Conservation (phyloP, 108 stramenopile genomes). For the Fragilaria crotonensis region DNA sequence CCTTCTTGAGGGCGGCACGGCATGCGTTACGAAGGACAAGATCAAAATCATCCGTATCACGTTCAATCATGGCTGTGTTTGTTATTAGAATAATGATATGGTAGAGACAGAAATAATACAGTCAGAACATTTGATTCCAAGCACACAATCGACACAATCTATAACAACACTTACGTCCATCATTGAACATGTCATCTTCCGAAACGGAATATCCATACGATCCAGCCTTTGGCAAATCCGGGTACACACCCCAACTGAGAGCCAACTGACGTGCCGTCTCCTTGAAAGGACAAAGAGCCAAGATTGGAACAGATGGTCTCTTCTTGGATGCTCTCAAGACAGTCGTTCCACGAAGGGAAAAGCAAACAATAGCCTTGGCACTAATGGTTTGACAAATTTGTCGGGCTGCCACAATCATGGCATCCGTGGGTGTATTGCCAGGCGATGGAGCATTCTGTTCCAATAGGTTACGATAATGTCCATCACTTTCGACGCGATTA, state of each 20-base stretch:
- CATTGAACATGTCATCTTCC: conserved; percentile 56
- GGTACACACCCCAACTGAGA: conserved; percentile 91
- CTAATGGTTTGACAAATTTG: conserved; percentile 64
- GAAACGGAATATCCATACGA: conserved; percentile 64
- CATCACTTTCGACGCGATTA: conserved; percentile 84
- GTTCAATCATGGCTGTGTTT: conserved; percentile 34
- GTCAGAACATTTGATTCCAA: background rate
- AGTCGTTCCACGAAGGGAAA: conserved; percentile 85
- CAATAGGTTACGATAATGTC: conserved; percentile 62
- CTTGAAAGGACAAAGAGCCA: conserved; percentile 89
- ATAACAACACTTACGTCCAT: conserved; percentile 9
- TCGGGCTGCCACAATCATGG: conserved; percentile 83
- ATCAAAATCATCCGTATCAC: conserved; percentile 62
- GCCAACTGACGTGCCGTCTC: conserved; percentile 86
- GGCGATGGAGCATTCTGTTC: conserved; percentile 29
- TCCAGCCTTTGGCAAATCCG: conserved; percentile 64
- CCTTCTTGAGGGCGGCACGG: conserved; percentile 75
- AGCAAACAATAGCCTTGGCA: conserved; percentile 85
- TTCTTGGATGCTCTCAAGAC: conserved; percentile 75
- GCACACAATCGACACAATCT: background rate
- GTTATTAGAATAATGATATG: too few species aligned
- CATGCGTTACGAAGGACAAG: conserved; percentile 73
- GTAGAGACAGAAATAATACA: background rate
- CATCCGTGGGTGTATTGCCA: conserved; percentile 79
- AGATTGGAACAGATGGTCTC: conserved; percentile 86